These are phyloP conservation scores for Zelopaecilomyces penicillatus DNA, from an alignment of 2,329 filamentous ascomycete species.

Conservation along the genomic window DNA sequence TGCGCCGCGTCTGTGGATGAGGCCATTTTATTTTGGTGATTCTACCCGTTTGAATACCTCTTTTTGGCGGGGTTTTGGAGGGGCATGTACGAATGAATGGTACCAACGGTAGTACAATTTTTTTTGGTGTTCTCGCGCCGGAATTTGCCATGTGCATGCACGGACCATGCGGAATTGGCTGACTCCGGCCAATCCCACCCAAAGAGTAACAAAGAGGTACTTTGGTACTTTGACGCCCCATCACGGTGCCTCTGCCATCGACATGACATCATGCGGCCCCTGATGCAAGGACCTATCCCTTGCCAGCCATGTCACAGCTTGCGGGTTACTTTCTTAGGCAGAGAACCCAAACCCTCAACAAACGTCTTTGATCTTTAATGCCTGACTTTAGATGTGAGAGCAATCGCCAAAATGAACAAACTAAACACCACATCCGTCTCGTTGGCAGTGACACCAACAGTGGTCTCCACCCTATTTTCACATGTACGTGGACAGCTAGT, in stretches of 20 bases:
- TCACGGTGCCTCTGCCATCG: no score
- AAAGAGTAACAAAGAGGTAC: no score
- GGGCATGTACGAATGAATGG: constrained; percentile 15
- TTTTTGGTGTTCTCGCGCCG: constrained; percentile 6
- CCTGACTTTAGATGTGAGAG: no score
- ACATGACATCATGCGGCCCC: constrained; percentile 12
- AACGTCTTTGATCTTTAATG: no score
- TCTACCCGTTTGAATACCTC: constrained; percentile 1
- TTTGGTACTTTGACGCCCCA: no score
- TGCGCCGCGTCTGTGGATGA: constrained; percentile 20
- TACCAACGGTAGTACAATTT: constrained; percentile 17
- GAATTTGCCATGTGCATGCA: not conserved
- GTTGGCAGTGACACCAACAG: constrained; percentile 77
- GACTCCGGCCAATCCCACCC: no score
- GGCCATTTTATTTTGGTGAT: constrained; percentile 20
- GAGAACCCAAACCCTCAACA: no score
- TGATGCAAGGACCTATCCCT: constrained; percentile 3
- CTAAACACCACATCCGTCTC: constrained; percentile 76
- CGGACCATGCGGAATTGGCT: constrained; percentile 1
- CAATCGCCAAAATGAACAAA: constrained; percentile 29
- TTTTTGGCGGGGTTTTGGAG: constrained; percentile 22
- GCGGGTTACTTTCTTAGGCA: no score
- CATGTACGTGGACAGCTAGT: constrained; percentile 52
- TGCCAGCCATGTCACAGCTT: not conserved
- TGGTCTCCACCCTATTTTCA: constrained; percentile 76